phyloP scores from a whole-genome alignment of 305 asterid species.

The Fraxinus angustifolia region DNA sequence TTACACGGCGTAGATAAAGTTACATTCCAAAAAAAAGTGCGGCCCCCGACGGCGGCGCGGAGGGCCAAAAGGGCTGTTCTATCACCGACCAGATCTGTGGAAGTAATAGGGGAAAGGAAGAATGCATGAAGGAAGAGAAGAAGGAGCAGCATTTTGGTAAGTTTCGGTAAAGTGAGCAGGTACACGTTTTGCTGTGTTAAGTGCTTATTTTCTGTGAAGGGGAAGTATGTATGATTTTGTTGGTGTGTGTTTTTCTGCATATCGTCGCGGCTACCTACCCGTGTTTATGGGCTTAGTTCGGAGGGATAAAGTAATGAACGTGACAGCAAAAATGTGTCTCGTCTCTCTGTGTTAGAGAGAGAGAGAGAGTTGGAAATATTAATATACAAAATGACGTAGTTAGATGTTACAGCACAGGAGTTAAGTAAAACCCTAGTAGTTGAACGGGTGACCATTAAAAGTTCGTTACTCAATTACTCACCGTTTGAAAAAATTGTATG shows the following conservation, averaged over 20 bases:
- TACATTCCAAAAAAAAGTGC: conserved; percentile 63
- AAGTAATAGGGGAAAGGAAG: conserved; percentile 22
- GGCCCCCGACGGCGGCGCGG: conserved; percentile 73
- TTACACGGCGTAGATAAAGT: conserved; percentile 53
- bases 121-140: conserved; percentile 23
- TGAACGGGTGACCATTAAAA: neutral
- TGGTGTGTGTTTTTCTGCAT: neutral
- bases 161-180: conserved; percentile 3
- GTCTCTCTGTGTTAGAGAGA: too few relatives aligned
- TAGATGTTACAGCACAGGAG: neutral
- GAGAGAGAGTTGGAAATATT: too few relatives aligned
- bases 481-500: neutral
- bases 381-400: neutral
- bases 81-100: conserved; percentile 65
- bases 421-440: neutral
- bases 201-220: neutral
- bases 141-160: conserved; percentile 38
- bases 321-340: conserved; percentile 13
- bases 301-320: conserved; percentile 4
- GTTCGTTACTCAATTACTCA: neutral
- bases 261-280: neutral
- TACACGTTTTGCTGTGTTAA: conserved; percentile 19
- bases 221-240: conserved; percentile 9
- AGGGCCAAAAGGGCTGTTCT: conserved; percentile 60
- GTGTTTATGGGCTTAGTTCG: neutral